phyloP scores from a whole-genome alignment of 2,329 filamentous ascomycete species.

The Fusarium siculi region DNA sequence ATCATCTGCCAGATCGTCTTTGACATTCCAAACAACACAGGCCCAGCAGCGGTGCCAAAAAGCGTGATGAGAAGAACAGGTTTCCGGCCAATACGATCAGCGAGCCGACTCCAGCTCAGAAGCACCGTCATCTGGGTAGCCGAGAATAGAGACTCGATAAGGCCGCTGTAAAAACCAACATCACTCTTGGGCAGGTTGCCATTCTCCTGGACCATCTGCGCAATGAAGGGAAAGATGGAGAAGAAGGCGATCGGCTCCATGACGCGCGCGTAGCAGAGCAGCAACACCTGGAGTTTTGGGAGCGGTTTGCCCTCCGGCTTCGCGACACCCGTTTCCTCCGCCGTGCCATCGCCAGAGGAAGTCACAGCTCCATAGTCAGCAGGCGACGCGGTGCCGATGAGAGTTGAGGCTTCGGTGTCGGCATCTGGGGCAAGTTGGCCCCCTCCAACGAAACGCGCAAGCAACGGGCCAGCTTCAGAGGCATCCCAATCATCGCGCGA shows the following conservation, averaged over 20 bases:
- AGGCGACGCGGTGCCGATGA: constrained; percentile 34
- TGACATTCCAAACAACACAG: constrained; percentile 75
- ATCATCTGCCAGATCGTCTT: constrained; percentile 79
- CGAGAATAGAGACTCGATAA: constrained; percentile 80
- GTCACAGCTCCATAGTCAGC: constrained; percentile 15
- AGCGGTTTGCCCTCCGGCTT: constrained; percentile 27
- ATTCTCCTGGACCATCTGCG: constrained; percentile 77
- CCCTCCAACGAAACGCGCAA: constrained; percentile 37
- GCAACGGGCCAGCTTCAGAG: constrained; percentile 38
- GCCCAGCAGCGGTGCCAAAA: constrained; percentile 69
- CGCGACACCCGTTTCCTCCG: background rate
- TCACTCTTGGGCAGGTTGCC: constrained; percentile 71
- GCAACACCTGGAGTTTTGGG: constrained; percentile 71
- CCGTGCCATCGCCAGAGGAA: constrained; percentile 2
- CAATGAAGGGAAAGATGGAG: constrained; percentile 83
- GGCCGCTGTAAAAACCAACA: constrained; percentile 81
- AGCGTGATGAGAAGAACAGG: constrained; percentile 76
- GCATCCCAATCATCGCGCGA: constrained; percentile 7
- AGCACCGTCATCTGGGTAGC: constrained; percentile 81
- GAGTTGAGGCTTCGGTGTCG: constrained; percentile 42
- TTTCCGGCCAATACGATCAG: constrained; percentile 76
- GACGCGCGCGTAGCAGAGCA: constrained; percentile 78
- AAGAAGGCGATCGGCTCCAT: constrained; percentile 87
- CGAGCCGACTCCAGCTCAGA: constrained; percentile 73
- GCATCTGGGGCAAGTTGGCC: constrained; percentile 28